Percentiles rank a stretch among this genome's conserved stretches.
These are phyloP conservation scores for Colletotrichum sp. DNA, from an alignment of 2,329 filamentous ascomycete species.

Conservation along the genomic window DNA sequence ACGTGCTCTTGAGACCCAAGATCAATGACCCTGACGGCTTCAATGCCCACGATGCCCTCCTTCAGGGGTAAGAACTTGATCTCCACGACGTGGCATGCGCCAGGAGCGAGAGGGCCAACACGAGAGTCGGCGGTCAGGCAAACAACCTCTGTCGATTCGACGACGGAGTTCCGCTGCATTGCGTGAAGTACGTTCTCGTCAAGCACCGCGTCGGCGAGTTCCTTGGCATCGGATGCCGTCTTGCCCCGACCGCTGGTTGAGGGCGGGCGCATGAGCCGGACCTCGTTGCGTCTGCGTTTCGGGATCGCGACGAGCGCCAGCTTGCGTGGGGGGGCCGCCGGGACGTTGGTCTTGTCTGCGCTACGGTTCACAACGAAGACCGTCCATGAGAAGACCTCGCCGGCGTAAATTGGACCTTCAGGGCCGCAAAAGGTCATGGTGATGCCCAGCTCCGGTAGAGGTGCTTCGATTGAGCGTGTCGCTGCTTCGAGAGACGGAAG, in stretches of 20 bases:
- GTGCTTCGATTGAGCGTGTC: conserved; percentile 48
- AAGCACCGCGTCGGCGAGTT: conserved; percentile 69
- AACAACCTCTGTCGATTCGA: conserved; percentile 72
- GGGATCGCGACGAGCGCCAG: conserved; percentile 73
- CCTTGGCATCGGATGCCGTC: conserved; percentile 26
- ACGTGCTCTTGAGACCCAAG: conserved; percentile 77
- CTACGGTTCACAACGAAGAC: conserved; percentile 80
- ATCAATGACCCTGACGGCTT: conserved; percentile 76
- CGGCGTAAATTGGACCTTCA: conserved; percentile 58
- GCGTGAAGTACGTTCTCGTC: conserved; percentile 76
- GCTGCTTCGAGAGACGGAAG: conserved; percentile 64
- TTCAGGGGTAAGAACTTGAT: conserved; percentile 73
- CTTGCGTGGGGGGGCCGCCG: conserved; percentile 60
- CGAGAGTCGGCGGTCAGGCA: conserved; percentile 77
- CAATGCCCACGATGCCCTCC: conserved; percentile 71
- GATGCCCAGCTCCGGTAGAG: conserved; percentile 68
- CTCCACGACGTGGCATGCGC: conserved; percentile 76
- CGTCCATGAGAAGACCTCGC: conserved; percentile 73
- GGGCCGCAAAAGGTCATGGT: conserved; percentile 78
- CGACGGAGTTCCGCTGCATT: conserved; percentile 68
- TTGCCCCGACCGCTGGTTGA: conserved; percentile 51
- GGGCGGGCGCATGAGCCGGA: conserved; percentile 56
- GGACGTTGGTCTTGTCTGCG: conserved; percentile 37
- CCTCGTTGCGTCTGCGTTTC: conserved; percentile 64
- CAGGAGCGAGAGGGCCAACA: conserved; percentile 74